Conservation (phyloP, 1,139 yeast genomes). For the Debaryomyces psychrophilus region DNA sequence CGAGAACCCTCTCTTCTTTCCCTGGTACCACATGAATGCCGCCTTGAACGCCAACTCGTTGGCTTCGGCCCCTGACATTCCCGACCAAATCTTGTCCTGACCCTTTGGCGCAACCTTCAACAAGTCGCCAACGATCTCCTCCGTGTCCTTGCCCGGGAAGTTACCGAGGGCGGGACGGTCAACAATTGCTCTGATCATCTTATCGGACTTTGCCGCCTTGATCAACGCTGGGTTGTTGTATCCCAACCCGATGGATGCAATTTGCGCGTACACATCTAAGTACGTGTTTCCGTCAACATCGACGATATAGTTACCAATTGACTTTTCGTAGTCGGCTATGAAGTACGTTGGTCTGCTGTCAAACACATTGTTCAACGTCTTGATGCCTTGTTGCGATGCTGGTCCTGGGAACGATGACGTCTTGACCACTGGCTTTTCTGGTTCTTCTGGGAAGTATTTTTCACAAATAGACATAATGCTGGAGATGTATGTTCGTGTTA, state of each 20-base stretch:
- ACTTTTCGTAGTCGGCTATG: conserved; percentile 68
- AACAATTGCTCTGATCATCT: conserved; percentile 67
- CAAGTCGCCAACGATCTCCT: conserved; percentile 57
- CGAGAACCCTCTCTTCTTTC: conserved; percentile 56
- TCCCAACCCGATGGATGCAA: conserved; percentile 77
- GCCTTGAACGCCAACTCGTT: conserved; percentile 86
- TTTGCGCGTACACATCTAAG: conserved; percentile 76
- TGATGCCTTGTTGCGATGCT: conserved; percentile 47
- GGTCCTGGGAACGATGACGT: conserved; percentile 68
- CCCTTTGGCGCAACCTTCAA: conserved; percentile 73
- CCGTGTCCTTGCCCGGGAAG: conserved; percentile 68
- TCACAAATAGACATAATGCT: conserved; percentile 46
- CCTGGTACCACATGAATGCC: conserved; percentile 75
- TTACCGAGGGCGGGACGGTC: conserved; percentile 80
- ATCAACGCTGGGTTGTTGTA: conserved; percentile 75
- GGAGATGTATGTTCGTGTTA: background rate
- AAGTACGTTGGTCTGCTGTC: conserved; percentile 71
- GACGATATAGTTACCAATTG: conserved; percentile 69
- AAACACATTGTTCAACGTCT: conserved; percentile 55
- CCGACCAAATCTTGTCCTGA: conserved; percentile 70
- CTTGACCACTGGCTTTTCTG: conserved; percentile 57
- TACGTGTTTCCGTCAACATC: conserved; percentile 72
- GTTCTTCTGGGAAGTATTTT: conserved; percentile 68
- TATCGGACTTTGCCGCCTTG: conserved; percentile 63
- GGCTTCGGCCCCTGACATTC: conserved; percentile 82